phyloP scores from a whole-genome alignment of 2,329 filamentous ascomycete genomes.

The Fusarium brachygibbosum region DNA sequence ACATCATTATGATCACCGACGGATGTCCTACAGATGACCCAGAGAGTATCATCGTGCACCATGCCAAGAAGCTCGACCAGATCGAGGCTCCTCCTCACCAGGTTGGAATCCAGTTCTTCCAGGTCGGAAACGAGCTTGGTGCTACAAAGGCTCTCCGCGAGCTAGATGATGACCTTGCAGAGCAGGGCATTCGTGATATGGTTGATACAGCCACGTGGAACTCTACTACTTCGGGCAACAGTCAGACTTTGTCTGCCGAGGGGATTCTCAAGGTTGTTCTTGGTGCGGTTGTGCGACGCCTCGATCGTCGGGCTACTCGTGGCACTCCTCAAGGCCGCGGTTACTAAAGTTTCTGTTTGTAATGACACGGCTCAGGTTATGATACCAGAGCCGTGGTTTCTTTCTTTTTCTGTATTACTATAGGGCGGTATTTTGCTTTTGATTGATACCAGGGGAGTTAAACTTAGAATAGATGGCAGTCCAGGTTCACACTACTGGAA shows the following conservation, averaged over 20 bases:
- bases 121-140: conserved; percentile 80
- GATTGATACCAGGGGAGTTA: conserved; percentile 30
- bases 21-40: conserved; percentile 85
- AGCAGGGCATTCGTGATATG: conserved; percentile 80
- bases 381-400: background rate
- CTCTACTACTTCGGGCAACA: conserved; percentile 58
- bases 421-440: conserved; percentile 20
- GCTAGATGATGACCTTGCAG: conserved; percentile 78
- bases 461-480: background rate
- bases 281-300: conserved; percentile 74
- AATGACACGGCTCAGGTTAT: background rate
- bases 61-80: conserved; percentile 78
- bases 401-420: conserved; percentile 14
- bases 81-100: conserved; percentile 82
- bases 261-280: conserved; percentile 86
- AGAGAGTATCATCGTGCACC: conserved; percentile 74
- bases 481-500: background rate
- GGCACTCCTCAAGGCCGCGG: conserved; percentile 27
- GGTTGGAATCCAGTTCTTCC: conserved; percentile 95
- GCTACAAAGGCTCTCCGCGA: conserved; percentile 76
- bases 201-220: conserved; percentile 89
- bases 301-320: conserved; percentile 52
- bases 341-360: conserved; percentile 3
- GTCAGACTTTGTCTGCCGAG: conserved; percentile 70
- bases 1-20: conserved; percentile 94